These are phyloP conservation scores for Amaranthus hypochondriacus DNA, from an alignment of 148 eudicot genomes.

Conservation along the genomic window DNA sequence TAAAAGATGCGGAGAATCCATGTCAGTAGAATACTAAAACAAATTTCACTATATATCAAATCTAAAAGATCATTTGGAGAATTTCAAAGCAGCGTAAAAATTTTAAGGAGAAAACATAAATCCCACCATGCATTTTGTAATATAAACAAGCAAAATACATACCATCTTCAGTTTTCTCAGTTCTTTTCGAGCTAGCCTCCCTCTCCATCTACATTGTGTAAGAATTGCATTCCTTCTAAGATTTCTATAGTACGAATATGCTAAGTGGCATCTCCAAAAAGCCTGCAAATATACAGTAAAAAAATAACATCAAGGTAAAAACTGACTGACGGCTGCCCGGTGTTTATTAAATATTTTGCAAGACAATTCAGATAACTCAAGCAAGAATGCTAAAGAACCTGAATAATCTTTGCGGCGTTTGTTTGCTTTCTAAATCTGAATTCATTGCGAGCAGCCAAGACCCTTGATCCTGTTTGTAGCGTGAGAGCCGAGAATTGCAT, in stretches of 20 bases:
- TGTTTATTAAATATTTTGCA: background rate
- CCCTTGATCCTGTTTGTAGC: constrained; percentile 64
- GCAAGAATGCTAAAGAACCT: constrained; percentile 42
- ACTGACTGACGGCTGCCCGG: too few relatives aligned
- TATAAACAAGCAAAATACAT: constrained; percentile 16
- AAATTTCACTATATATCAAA: background rate
- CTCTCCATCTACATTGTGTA: constrained; percentile 85
- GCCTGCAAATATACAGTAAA: constrained; percentile 47
- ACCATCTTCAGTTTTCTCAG: constrained; percentile 78
- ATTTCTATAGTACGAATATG: constrained; percentile 54
- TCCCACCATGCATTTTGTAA: background rate
- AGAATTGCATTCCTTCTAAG: constrained; percentile 56
- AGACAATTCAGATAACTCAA: constrained; percentile 6
- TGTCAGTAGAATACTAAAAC: constrained; percentile 11
- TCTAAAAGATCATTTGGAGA: background rate
- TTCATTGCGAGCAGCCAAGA: constrained; percentile 64
- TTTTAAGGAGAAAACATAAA: background rate
- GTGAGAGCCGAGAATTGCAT: constrained; percentile 45
- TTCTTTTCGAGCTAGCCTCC: constrained; percentile 63
- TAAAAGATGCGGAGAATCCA: constrained; percentile 19
- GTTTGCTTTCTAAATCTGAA: constrained; percentile 57
- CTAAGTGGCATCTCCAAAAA: constrained; percentile 67
- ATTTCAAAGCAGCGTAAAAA: constrained; percentile 1
- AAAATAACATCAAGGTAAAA: constrained; percentile 1
- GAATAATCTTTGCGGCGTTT: constrained; percentile 59